These are phyloP conservation scores for Aspergillus spinulosporus DNA, from an alignment of 2,329 filamentous ascomycete genomes.

Conservation along the genomic window DNA sequence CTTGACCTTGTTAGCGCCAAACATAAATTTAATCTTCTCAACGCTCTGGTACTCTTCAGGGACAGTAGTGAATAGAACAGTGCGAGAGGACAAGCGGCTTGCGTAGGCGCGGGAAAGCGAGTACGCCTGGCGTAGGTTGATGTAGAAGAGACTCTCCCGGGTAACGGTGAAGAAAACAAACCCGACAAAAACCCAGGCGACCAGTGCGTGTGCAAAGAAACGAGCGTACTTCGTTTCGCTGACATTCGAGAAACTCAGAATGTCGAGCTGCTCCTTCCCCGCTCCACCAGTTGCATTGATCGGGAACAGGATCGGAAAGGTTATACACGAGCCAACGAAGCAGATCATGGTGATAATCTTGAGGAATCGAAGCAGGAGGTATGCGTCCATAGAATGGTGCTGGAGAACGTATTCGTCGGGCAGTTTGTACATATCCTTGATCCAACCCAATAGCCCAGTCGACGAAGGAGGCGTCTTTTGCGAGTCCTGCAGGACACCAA, in stretches of 20 bases:
- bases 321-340: slow-evolving; percentile 78
- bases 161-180: slow-evolving; percentile 89
- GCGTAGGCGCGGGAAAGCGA: slow-evolving; percentile 81
- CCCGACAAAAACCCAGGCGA: slow-evolving; percentile 78
- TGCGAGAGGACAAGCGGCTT: slow-evolving; percentile 82
- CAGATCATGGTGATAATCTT: slow-evolving; percentile 76
- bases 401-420: slow-evolving; percentile 79
- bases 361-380: slow-evolving; percentile 85
- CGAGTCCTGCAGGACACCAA: slow-evolving; percentile 52
- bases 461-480: slow-evolving; percentile 62
- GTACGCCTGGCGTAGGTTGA: slow-evolving; percentile 91
- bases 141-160: slow-evolving; percentile 84
- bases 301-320: slow-evolving; percentile 86
- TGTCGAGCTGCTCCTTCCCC: slow-evolving; percentile 65
- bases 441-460: slow-evolving; percentile 66
- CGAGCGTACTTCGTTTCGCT: slow-evolving; percentile 56
- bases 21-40: slow-evolving; percentile 73
- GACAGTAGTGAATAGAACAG: slow-evolving; percentile 84
- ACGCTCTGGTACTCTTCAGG: slow-evolving; percentile 76
- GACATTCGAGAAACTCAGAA: slow-evolving; percentile 78
- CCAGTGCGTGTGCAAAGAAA: slow-evolving; percentile 78
- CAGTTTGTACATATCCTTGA: slow-evolving; percentile 64
- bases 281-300: slow-evolving; percentile 81
- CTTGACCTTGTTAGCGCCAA: slow-evolving; percentile 74
- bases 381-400: slow-evolving; percentile 89